Percentiles rank a stretch among this genome's conserved stretches.
Evolutionary conservation across 2,329 filamentous ascomycete species (phyloP).

Genomic region (Geosmithia flava): DNA sequence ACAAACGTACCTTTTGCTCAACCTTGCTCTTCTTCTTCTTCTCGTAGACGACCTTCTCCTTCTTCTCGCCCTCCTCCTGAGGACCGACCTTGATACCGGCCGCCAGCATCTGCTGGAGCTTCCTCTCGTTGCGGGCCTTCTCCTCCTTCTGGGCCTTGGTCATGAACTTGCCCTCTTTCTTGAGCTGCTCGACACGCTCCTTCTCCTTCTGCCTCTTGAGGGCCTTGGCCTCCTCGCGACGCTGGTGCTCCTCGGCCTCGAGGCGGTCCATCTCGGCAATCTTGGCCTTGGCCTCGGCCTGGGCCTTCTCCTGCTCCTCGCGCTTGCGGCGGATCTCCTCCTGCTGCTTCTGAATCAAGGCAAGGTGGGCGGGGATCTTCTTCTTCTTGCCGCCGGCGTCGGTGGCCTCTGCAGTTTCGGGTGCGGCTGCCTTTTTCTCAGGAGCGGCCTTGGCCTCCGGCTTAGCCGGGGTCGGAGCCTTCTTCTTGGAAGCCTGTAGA

Average conservation of each 20-base stretch:
- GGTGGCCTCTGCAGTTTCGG: conserved; percentile 31
- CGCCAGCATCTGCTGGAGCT: conserved; percentile 75
- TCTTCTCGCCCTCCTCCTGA: conserved; percentile 41
- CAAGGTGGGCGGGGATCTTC: conserved; percentile 69
- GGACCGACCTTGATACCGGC: conserved; percentile 63
- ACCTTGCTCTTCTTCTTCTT: conserved; percentile 59
- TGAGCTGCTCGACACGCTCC: conserved; percentile 74
- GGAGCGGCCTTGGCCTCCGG: conserved; percentile 22
- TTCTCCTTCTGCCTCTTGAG: conserved; percentile 79
- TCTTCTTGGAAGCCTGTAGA: conserved; percentile 67
- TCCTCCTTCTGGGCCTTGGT: conserved; percentile 79
- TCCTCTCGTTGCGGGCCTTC: conserved; percentile 65
- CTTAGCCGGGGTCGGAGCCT: conserved; percentile 28
- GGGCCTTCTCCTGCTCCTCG: conserved; percentile 51
- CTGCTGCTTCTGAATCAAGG: conserved; percentile 69
- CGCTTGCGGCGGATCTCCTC: conserved; percentile 57
- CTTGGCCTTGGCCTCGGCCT: conserved; percentile 52
- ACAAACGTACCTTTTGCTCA: conserved; percentile 36
- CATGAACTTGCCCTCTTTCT: conserved; percentile 77
- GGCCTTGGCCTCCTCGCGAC: conserved; percentile 60
- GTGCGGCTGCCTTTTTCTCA: conserved; percentile 52
- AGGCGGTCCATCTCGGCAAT: conserved; percentile 53
- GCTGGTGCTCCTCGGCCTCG: conserved; percentile 55
- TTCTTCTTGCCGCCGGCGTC: conserved; percentile 63
- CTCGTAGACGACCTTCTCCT: conserved; percentile 68